Conservation (phyloP, 176 grass and related monocot genomes). For the Dendrocalamus sinicus region DNA sequence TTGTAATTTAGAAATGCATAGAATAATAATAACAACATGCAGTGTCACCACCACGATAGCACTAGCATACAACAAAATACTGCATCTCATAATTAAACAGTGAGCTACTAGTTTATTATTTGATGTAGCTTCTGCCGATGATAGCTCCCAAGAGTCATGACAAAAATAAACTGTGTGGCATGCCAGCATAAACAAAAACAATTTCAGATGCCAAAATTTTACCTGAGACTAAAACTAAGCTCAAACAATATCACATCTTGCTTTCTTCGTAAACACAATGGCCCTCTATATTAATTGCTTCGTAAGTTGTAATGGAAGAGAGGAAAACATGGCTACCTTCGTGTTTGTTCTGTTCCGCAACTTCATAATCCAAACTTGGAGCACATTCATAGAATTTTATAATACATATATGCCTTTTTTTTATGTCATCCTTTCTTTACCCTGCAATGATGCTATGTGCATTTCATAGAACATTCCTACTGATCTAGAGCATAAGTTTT, state of each 20-base stretch:
- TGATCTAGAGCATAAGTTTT: not conserved
- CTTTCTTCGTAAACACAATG: not conserved
- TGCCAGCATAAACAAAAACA: not conserved
- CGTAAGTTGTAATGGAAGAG: not conserved
- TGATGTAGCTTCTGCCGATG: no score
- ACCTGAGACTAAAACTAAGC: not conserved
- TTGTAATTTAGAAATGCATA: conserved; percentile 38
- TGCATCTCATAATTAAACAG: not conserved
- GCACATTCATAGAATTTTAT: not conserved
- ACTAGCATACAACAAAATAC: conserved; percentile 6
- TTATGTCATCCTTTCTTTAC: not conserved
- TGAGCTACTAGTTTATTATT: no score
- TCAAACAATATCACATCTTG: conserved; percentile 17
- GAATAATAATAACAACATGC: not conserved
- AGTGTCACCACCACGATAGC: not conserved
- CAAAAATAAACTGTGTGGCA: not conserved
- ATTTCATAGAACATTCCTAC: conserved; percentile 1
- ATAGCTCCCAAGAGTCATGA: not conserved
- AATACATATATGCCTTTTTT: not conserved
- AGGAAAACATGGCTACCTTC: not conserved
- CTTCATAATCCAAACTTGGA: not conserved
- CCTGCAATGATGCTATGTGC: not conserved
- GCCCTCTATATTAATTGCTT: not conserved
- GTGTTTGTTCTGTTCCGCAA: conserved; percentile 2
- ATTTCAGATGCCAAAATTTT: not conserved